Conservation (phyloP, 2,329 filamentous ascomycete species). For the Cryphonectria carpinicola region DNA sequence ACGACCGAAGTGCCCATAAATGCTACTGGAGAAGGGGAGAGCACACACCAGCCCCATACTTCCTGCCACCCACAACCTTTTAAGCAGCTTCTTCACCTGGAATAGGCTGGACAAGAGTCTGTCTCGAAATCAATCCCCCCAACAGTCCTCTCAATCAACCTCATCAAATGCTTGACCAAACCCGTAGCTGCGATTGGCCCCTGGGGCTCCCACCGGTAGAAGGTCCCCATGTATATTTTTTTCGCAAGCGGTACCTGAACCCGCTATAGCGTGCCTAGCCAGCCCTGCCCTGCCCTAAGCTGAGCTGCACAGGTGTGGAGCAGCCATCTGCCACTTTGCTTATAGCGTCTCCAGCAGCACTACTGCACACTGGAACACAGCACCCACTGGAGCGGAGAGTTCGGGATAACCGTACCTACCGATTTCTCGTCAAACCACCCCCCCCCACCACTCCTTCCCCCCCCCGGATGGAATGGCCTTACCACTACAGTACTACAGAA, state of each 20-base stretch:
- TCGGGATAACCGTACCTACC: background rate
- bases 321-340: background rate
- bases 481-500: background rate
- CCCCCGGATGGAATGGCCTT: background rate
- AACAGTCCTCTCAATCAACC: background rate
- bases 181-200: conserved; percentile 6
- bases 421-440: background rate
- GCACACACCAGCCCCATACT: background rate
- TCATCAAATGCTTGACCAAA: conserved; percentile 13
- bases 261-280: background rate
- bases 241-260: background rate
- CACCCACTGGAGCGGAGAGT: background rate
- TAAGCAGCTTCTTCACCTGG: background rate
- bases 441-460: no score
- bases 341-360: background rate
- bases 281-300: background rate
- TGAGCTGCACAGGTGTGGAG: background rate
- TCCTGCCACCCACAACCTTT: background rate
- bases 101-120: background rate
- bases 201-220: background rate
- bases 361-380: background rate
- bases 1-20: background rate
- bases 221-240: background rate
- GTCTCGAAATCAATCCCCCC: background rate
- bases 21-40: background rate